Base-by-base conservation (phyloP, 192 early-diverging fungal genomes). In the Coemansia sp. region DNA sequence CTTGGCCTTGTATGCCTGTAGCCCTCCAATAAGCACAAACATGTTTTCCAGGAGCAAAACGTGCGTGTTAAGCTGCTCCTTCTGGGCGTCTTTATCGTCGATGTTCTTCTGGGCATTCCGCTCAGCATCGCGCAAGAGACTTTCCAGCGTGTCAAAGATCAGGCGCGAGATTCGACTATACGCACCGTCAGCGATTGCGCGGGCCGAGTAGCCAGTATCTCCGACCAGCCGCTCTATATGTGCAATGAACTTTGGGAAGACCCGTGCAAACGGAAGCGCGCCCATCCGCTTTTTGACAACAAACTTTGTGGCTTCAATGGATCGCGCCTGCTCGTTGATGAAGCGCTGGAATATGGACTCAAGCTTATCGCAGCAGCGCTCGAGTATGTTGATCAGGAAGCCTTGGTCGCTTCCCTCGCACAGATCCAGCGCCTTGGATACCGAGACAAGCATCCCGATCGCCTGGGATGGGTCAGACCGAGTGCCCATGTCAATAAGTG, bases 1-100 rank as follows among this genome's bases (percentile, higher is more conserved):
- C 21, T 77, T 76, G 6, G 95, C 84, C 69, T 92, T 92, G 65
- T 89, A 89, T 3, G 87, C 83, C 59, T 92, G 87, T 7, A 97
- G 66, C 12, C 91, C 94, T 1, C 88, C 86, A 57, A 93, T 88
- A 68, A 97, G 93, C 63, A 94, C 90, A 78, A 97, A 94, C 94
- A 97, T 94, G 70, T 99, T 99, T 76, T 97, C 96, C 62, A 96
- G 78, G 35, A 86, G 87, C 69, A 95, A 77, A 34, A 95, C 93
- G 69, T 93, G 92, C 1, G 92, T 89, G 77, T 98, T 95, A 53
- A 96, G 85, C 69, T 92, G 89, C 60, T 92, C 93, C 73, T 92
- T 92, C 20, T 77, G 76, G 41, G 77, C 81, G 46, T 91, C 88
- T 79, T 95, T 94, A 59, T 95, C 95, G 62, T 93, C 94, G n/a